These are phyloP conservation scores for Rauvolfia tetraphylla DNA, from an alignment of 257 asterid species.

Conservation along the genomic window DNA sequence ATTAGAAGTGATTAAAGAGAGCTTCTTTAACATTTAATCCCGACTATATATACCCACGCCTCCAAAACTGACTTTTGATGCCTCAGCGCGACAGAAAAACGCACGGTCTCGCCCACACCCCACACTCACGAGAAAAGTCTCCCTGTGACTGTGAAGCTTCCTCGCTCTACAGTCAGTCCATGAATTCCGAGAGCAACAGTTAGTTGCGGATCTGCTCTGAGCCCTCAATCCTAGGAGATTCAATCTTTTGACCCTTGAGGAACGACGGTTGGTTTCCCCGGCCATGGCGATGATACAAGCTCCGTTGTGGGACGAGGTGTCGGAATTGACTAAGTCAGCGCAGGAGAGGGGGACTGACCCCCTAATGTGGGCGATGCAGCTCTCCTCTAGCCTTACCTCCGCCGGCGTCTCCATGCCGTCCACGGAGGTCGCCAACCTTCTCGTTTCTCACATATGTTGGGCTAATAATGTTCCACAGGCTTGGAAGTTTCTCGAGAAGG, in stretches of 20 bases:
- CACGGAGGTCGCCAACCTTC: constrained; percentile 59
- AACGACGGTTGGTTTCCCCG: not conserved
- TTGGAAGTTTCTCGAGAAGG: constrained; percentile 93
- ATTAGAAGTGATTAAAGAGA: too few relatives aligned
- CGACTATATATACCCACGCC: too few relatives aligned
- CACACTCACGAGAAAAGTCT: too few relatives aligned
- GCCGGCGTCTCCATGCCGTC: constrained; percentile 78
- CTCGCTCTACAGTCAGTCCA: too few relatives aligned
- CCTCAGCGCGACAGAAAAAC: too few relatives aligned
- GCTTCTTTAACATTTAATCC: too few relatives aligned
- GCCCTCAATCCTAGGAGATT: too few relatives aligned
- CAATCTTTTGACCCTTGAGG: too few relatives aligned
- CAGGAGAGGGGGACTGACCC: constrained; percentile 80
- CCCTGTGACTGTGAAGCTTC: too few relatives aligned
- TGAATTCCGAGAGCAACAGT: not conserved
- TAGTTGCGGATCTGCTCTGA: not conserved
- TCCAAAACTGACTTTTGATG: too few relatives aligned
- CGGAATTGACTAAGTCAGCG: constrained; percentile 71
- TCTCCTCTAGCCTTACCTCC: constrained; percentile 58
- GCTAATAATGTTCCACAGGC: constrained; percentile 63
- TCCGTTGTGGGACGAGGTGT: constrained; percentile 47
- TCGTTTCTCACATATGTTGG: constrained; percentile 91
- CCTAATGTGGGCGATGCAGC: constrained; percentile 67
- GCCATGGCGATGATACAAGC: constrained; percentile 32
- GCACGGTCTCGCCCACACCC: too few relatives aligned